These are phyloP conservation scores for Leptographium procerum DNA, from an alignment of 2,329 filamentous ascomycete species.

Conservation along the genomic window DNA sequence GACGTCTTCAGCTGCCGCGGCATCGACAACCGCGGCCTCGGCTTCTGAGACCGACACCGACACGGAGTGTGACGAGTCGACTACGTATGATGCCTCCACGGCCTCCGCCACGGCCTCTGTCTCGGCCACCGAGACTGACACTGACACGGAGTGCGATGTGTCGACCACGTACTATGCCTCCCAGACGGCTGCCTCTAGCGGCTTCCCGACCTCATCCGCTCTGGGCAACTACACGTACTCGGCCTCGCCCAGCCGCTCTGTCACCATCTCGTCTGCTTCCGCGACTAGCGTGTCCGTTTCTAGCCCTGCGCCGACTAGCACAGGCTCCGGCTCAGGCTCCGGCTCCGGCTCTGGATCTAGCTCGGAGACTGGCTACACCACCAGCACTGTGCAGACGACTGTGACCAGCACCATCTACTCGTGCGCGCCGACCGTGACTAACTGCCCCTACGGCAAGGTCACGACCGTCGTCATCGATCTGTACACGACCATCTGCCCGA, in stretches of 20 bases:
- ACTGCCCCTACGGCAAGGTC: slow-evolving; percentile 14
- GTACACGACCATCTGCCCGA: slow-evolving; percentile 15
- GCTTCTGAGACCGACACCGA: too few relatives aligned
- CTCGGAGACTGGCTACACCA: slow-evolving; percentile 14
- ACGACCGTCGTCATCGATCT: slow-evolving; percentile 12
- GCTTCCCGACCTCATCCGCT: slow-evolving; percentile 13
- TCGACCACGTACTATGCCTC: slow-evolving; percentile 14
- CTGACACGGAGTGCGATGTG: background rate
- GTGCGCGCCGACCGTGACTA: slow-evolving; percentile 13
- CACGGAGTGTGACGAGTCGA: too few relatives aligned
- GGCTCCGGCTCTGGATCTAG: background rate
- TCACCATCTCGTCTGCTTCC: slow-evolving; percentile 10
- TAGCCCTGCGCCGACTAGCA: background rate
- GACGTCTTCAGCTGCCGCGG: too few relatives aligned
- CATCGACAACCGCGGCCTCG: too few relatives aligned
- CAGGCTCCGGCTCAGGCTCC: background rate
- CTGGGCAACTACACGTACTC: slow-evolving; percentile 8
- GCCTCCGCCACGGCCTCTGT: background rate
- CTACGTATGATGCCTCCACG: slow-evolving; percentile 16
- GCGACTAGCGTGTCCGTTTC: background rate
- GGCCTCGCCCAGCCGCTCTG: slow-evolving; percentile 17
- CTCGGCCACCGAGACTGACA: background rate
- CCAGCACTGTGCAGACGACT: slow-evolving; percentile 28
- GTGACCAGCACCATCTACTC: slow-evolving; percentile 17
- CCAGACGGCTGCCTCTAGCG: slow-evolving; percentile 16